Conservation (phyloP, 345 rosid genomes). For the Limnanthes douglasii region DNA sequence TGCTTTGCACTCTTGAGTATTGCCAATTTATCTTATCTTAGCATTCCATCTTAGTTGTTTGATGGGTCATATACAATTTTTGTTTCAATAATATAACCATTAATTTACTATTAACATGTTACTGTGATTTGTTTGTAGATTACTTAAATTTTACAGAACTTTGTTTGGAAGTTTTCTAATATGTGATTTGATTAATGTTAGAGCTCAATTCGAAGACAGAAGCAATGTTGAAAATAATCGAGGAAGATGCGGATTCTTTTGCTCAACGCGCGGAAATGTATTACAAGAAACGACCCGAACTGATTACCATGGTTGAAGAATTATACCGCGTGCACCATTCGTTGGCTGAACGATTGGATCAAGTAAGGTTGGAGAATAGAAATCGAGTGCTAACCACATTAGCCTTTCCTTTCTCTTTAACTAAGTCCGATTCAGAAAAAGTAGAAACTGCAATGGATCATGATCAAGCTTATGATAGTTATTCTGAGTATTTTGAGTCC, state of each 20-base stretch:
- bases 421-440: conserved; percentile 15
- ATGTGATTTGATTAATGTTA: too few relatives aligned
- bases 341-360: conserved; percentile 44
- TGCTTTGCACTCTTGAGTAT: too few relatives aligned
- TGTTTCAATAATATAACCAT: too few relatives aligned
- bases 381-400: conserved; percentile 23
- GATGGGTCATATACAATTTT: too few relatives aligned
- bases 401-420: conserved; percentile 28
- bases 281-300: conserved; percentile 49
- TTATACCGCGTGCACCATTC: conserved; percentile 48
- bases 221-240: conserved; percentile 47
- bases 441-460: conserved; percentile 2
- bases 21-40: too few relatives aligned
- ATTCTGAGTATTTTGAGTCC: conserved; percentile 21
- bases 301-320: conserved; percentile 47
- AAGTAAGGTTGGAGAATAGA: conserved; percentile 32
- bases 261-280: conserved; percentile 78
- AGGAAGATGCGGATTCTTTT: conserved; percentile 61
- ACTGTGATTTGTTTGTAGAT: too few relatives aligned
- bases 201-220: conserved; percentile 57
- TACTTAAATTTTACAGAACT: too few relatives aligned
- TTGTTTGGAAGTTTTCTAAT: too few relatives aligned
- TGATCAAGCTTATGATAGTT: conserved; percentile 24
- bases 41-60: too few relatives aligned
- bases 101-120: conserved; percentile 1